Evolutionary conservation across 352 stramenopile genomes (phyloP).

Genomic region (Phytopythium montanum): DNA sequence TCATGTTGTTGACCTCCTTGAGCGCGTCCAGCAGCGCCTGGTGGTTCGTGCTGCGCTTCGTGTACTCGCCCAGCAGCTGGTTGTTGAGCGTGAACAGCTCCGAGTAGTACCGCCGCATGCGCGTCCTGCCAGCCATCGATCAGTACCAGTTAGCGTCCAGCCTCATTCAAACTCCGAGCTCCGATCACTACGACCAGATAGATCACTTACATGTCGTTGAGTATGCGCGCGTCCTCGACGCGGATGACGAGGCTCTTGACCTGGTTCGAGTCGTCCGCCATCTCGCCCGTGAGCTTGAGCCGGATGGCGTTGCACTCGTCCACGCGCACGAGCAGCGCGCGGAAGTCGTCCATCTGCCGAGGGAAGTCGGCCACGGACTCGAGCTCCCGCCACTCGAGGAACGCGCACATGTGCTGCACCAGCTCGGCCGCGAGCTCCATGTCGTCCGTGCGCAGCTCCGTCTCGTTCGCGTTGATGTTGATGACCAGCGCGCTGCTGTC

Average conservation of each 20-base stretch:
- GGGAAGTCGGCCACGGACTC: slow-evolving; percentile 86
- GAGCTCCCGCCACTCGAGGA: slow-evolving; percentile 85
- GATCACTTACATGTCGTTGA: slow-evolving; percentile 88
- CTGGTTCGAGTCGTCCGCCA: slow-evolving; percentile 90
- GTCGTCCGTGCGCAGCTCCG: slow-evolving; percentile 69
- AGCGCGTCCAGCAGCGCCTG: slow-evolving; percentile 86
- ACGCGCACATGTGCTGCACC: slow-evolving; percentile 83
- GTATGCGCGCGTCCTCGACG: slow-evolving; percentile 90
- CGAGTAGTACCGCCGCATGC: slow-evolving; percentile 88
- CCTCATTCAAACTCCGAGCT: not conserved
- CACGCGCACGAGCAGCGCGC: slow-evolving; percentile 67
- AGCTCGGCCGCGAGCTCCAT: slow-evolving; percentile 87
- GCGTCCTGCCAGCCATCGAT: slow-evolving; percentile 32
- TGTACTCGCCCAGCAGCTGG: slow-evolving; percentile 90
- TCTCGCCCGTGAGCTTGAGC: slow-evolving; percentile 89
- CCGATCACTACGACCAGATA: not conserved
- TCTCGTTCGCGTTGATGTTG: slow-evolving; percentile 48
- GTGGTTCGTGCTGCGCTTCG: slow-evolving; percentile 91
- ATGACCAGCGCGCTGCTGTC: slow-evolving; percentile 51
- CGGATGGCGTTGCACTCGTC: slow-evolving; percentile 87
- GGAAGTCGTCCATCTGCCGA: slow-evolving; percentile 83
- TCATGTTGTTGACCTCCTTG: no score
- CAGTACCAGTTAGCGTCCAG: not conserved
- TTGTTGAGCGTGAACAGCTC: slow-evolving; percentile 91
- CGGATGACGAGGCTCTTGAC: slow-evolving; percentile 91